phyloP scores from a whole-genome alignment of 768 basidiomycete species.

The Cyclocybe aegerita region DNA sequence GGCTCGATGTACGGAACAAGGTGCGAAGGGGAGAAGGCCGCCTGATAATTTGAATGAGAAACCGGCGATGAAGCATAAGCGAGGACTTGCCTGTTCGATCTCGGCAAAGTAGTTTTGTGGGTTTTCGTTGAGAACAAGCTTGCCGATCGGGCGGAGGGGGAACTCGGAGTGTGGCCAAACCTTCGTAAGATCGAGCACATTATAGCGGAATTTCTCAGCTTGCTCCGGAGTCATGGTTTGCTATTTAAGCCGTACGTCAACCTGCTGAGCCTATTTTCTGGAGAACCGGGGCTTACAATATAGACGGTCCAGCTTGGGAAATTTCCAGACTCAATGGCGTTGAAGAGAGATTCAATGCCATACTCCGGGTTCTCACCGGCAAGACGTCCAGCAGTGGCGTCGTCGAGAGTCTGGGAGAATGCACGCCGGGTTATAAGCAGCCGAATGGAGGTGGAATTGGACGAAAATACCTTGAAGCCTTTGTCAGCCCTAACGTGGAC shows the following conservation, averaged over 20 bases:
- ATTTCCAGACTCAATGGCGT: slow-evolving; percentile 78
- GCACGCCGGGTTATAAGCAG: slow-evolving; percentile 5
- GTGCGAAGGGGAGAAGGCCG: slow-evolving; percentile 89
- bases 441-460: slow-evolving; percentile 1
- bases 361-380: slow-evolving; percentile 84
- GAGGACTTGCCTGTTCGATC: slow-evolving; percentile 76
- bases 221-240: slow-evolving; percentile 95
- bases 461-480: slow-evolving; percentile 68
- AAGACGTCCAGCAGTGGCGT: slow-evolving; percentile 61
- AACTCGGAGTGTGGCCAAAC: slow-evolving; percentile 86
- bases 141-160: slow-evolving; percentile 89
- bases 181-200: slow-evolving; percentile 89
- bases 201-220: slow-evolving; percentile 89
- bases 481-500: slow-evolving; percentile 77
- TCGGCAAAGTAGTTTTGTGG: slow-evolving; percentile 91
- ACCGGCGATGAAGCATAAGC: neutral
- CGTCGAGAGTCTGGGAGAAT: slow-evolving; percentile 62
- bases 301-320: slow-evolving; percentile 90
- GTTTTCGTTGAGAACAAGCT: slow-evolving; percentile 78
- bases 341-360: slow-evolving; percentile 74
- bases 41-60: slow-evolving; percentile 31
- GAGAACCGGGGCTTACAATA: slow-evolving; percentile 48
- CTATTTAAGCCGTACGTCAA: slow-evolving; percentile 26
- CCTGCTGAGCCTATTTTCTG: neutral
- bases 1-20: slow-evolving; percentile 86